phyloP scores from a whole-genome alignment of 106 monocot genomes.

The Dendrobium huoshanense region DNA sequence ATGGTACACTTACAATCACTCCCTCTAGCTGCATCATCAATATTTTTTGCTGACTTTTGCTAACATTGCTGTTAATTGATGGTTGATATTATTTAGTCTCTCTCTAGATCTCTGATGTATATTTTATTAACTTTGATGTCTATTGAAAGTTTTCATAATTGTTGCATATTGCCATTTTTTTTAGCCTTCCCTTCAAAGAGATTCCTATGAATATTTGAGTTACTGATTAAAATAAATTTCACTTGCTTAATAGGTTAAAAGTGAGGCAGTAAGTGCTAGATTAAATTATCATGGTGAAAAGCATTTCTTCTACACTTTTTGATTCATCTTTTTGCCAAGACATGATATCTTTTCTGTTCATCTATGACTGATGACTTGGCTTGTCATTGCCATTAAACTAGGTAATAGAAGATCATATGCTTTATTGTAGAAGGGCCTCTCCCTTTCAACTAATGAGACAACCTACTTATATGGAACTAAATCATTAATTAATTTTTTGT shows the following conservation, averaged over 20 bases:
- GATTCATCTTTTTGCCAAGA: too few relatives aligned
- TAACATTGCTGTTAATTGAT: neutral
- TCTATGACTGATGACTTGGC: too few relatives aligned
- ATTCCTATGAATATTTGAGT: neutral
- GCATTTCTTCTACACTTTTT: too few relatives aligned
- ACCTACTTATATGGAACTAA: too few relatives aligned
- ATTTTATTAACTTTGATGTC: neutral
- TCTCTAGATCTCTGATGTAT: neutral
- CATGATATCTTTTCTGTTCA: too few relatives aligned
- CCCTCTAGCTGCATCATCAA: neutral
- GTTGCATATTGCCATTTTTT: neutral
- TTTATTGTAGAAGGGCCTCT: too few relatives aligned
- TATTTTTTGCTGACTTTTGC: neutral
- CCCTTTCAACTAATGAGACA: too few relatives aligned
- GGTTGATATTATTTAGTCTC: neutral
- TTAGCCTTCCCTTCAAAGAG: neutral
- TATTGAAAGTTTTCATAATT: neutral
- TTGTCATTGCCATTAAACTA: too few relatives aligned
- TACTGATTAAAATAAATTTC: neutral
- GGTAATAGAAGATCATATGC: too few relatives aligned
- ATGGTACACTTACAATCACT: slow-evolving; percentile 12
- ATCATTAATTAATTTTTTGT: too few relatives aligned
- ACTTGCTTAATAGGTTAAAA: neutral
- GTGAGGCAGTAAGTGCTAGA: neutral
- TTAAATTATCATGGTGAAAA: neutral